A percentile compares a stretch with the other conserved stretches of the same genome.
phyloP scores from a whole-genome alignment of 768 basidiomycete species.

The Pleurotus tuber-regium region DNA sequence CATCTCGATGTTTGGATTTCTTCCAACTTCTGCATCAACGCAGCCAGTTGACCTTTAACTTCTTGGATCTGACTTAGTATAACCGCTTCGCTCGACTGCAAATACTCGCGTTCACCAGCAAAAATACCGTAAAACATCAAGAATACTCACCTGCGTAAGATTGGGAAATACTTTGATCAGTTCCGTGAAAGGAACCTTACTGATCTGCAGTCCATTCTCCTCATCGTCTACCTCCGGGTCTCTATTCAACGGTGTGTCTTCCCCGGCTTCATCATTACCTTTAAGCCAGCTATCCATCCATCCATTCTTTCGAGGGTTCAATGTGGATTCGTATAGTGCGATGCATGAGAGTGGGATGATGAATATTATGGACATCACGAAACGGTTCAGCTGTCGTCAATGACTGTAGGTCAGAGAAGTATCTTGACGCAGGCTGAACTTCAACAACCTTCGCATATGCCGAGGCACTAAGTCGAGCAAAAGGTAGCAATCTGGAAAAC shows the following conservation, averaged over 20 bases:
- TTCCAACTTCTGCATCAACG: conserved; percentile 36
- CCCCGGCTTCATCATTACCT: conserved; percentile 55
- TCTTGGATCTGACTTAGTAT: conserved; percentile 63
- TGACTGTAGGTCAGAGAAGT: too few relatives aligned
- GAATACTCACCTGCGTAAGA: conserved; percentile 54
- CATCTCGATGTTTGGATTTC: conserved; percentile 10
- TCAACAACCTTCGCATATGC: conserved; percentile 58
- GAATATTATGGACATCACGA: conserved; percentile 79
- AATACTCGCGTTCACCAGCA: conserved; percentile 2
- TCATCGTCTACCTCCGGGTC: conserved; percentile 62
- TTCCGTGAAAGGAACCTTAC: conserved; percentile 66
- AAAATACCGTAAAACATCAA: conserved; percentile 4
- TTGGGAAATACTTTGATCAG: conserved; percentile 74
- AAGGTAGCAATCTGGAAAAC: too few relatives aligned
- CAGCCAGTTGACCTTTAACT: conserved; percentile 46
- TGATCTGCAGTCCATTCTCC: conserved; percentile 59
- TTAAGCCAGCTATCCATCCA: conserved; percentile 74
- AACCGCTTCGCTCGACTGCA: conserved; percentile 67
- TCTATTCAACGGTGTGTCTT: conserved; percentile 48
- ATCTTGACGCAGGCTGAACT: too few relatives aligned
- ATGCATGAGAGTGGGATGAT: conserved; percentile 73
- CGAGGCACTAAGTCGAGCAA: conserved; percentile 43
- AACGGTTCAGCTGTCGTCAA: conserved; percentile 60
- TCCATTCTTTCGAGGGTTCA: conserved; percentile 42
- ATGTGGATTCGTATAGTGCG: conserved; percentile 70